These are phyloP conservation scores for Phylloboletellus chloephorus DNA, from an alignment of 1,284 basidiomycete genomes.

Conservation along the genomic window DNA sequence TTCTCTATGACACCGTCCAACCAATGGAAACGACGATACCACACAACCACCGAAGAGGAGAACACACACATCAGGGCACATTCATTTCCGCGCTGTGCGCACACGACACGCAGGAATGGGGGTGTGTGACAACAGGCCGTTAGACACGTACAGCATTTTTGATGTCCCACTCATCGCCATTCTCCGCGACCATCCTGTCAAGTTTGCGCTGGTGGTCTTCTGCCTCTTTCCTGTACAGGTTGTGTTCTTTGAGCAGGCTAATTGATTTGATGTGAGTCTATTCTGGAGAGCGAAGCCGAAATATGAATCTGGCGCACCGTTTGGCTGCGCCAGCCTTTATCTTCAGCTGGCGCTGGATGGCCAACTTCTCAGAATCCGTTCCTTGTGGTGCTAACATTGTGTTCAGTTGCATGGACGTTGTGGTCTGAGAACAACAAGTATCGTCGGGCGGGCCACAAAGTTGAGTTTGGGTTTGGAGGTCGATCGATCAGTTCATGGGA, in stretches of 20 bases:
- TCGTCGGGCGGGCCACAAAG: too few relatives aligned
- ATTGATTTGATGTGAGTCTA: conserved; percentile 35
- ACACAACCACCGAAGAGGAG: conserved; percentile 14
- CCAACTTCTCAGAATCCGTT: conserved; percentile 24
- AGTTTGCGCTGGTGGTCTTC: conserved; percentile 54
- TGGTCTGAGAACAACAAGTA: conserved; percentile 8
- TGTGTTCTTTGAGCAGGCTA: conserved; percentile 69
- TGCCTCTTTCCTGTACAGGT: conserved; percentile 65
- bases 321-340: conserved; percentile 74
- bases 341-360: conserved; percentile 63
- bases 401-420: conserved; percentile 9
- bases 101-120: conserved; percentile 10
- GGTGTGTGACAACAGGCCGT: neutral
- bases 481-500: conserved; percentile 13
- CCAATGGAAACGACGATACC: conserved; percentile 2
- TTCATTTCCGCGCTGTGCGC: conserved; percentile 31
- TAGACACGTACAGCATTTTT: conserved; percentile 65
- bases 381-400: conserved; percentile 19
- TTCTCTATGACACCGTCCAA: conserved; percentile 42
- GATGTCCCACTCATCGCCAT: conserved; percentile 72
- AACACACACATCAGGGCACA: conserved; percentile 14
- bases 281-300: conserved; percentile 17
- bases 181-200: conserved; percentile 58
- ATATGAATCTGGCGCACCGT: conserved; percentile 51
- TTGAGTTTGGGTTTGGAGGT: too few relatives aligned